Percentiles rank a stretch among this genome's conserved stretches.
phyloP scores from a whole-genome alignment of 139 green algal genomes.

The Ettlia oleoabundans region DNA sequence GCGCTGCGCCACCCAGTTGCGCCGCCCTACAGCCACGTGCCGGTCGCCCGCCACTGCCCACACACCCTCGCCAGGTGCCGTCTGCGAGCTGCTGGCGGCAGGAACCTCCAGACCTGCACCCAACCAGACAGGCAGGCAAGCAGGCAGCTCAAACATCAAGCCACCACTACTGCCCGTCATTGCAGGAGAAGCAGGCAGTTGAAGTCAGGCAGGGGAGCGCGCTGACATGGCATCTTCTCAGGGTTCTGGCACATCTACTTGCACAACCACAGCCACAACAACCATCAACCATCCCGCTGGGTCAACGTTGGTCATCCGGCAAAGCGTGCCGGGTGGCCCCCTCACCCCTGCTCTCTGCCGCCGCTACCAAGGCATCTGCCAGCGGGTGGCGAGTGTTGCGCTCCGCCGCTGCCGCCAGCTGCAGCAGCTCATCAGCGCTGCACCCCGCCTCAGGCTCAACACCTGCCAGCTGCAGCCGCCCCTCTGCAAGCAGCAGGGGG shows the following conservation, averaged over 20 bases:
- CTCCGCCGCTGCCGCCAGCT: slow-evolving; percentile 82
- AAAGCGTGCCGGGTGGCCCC: too few species aligned
- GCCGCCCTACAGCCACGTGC: slow-evolving; percentile 72
- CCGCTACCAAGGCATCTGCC: slow-evolving; percentile 75
- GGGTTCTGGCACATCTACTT: too few species aligned
- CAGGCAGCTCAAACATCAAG: background rate
- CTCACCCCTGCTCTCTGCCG: slow-evolving; percentile 51
- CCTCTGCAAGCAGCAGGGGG: slow-evolving; percentile 13
- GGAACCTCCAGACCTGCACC: slow-evolving; percentile 44
- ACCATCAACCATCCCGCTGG: too few species aligned
- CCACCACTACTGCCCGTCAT: too few species aligned
- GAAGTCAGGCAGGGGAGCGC: too few species aligned
- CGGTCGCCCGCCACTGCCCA: slow-evolving; percentile 52
- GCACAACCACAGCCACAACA: too few species aligned
- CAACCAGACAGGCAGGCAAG: background rate
- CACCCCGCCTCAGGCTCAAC: slow-evolving; percentile 10
- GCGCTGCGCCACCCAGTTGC: slow-evolving; percentile 71
- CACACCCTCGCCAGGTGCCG: slow-evolving; percentile 72
- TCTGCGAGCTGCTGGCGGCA: slow-evolving; percentile 42
- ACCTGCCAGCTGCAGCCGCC: slow-evolving; percentile 38
- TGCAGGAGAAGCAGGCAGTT: too few species aligned
- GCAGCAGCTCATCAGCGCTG: slow-evolving; percentile 59
- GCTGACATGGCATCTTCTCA: too few species aligned
- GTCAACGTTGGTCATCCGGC: too few species aligned
- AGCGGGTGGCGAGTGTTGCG: slow-evolving; percentile 82